Conservation (phyloP, 345 rosid genomes). For the Crucihimalaya himalaica region DNA sequence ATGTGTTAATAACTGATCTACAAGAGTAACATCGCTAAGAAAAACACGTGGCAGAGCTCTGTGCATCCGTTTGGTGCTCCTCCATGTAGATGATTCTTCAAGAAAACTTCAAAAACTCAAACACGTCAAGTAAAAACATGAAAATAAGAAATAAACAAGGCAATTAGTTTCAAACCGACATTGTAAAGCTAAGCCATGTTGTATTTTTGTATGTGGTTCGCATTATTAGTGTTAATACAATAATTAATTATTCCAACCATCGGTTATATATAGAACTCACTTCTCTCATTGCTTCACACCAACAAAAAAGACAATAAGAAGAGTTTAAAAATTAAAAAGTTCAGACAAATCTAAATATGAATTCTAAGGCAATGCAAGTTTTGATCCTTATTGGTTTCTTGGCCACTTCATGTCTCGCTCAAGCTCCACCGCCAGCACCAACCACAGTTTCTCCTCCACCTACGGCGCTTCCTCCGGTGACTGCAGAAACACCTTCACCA, state of each 20-base stretch:
- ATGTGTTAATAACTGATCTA: background rate
- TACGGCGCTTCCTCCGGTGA: constrained; percentile 44
- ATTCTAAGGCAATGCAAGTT: constrained; percentile 45
- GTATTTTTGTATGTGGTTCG: constrained; percentile 13
- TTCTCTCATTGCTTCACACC: constrained; percentile 35
- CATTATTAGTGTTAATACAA: constrained; percentile 28
- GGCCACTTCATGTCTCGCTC: constrained; percentile 69
- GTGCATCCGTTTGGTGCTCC: constrained; percentile 35
- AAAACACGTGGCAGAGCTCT: constrained; percentile 15
- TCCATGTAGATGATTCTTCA: constrained; percentile 33
- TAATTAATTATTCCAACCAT: constrained; percentile 24
- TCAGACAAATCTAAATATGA: constrained; percentile 44
- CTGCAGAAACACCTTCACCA: constrained; percentile 47
- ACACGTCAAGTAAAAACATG: constrained; percentile 35
- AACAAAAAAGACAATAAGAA: constrained; percentile 4
- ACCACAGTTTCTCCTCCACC: constrained; percentile 39
- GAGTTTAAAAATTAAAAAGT: constrained; percentile 10
- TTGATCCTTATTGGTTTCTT: constrained; percentile 63
- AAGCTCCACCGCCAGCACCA: constrained; percentile 62
- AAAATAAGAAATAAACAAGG: background rate
- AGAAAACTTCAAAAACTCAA: constrained; percentile 34
- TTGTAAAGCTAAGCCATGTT: constrained; percentile 36
- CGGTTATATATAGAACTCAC: constrained; percentile 30
- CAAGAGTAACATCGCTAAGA: background rate
- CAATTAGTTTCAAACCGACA: constrained; percentile 29